These are phyloP conservation scores for Colletotrichum limetticola DNA, from an alignment of 2,329 filamentous ascomycete species.

Conservation along the genomic window DNA sequence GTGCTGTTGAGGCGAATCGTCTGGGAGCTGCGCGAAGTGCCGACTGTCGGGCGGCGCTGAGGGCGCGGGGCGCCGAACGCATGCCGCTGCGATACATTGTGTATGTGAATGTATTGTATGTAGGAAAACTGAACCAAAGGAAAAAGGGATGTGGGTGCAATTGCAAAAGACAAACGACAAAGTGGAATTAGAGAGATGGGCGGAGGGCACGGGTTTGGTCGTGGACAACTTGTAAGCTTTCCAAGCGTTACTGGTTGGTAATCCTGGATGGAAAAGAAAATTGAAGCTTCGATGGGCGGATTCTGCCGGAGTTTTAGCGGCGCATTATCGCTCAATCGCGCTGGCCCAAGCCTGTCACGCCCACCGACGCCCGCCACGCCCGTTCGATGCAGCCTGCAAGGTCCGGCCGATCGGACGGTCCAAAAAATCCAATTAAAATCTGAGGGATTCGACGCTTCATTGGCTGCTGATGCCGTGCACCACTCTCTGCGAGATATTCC, in stretches of 20 bases:
- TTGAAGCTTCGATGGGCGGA: constrained; percentile 30
- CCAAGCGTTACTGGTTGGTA: constrained; percentile 31
- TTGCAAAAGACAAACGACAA: constrained; percentile 12
- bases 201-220: constrained; percentile 3
- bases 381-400: constrained; percentile 1
- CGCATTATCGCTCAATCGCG: constrained; percentile 11
- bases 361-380: too few relatives aligned
- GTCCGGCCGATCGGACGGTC: constrained; percentile 29
- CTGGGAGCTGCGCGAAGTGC: constrained; percentile 53
- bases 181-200: constrained; percentile 31
- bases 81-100: constrained; percentile 64
- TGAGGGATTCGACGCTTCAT: not conserved
- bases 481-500: constrained; percentile 18
- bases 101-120: not conserved
- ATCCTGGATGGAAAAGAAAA: constrained; percentile 35
- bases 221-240: constrained; percentile 15
- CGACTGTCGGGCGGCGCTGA: constrained; percentile 53
- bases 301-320: constrained; percentile 35
- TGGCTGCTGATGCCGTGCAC: constrained; percentile 1
- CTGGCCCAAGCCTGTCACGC: too few relatives aligned
- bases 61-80: constrained; percentile 58
- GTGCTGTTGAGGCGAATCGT: constrained; percentile 64
- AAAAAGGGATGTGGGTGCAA: not conserved
- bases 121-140: constrained; percentile 1
- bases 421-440: not conserved